Conservation (phyloP, 2,329 filamentous ascomycete species). For the Sphaerulina vaccinii region DNA sequence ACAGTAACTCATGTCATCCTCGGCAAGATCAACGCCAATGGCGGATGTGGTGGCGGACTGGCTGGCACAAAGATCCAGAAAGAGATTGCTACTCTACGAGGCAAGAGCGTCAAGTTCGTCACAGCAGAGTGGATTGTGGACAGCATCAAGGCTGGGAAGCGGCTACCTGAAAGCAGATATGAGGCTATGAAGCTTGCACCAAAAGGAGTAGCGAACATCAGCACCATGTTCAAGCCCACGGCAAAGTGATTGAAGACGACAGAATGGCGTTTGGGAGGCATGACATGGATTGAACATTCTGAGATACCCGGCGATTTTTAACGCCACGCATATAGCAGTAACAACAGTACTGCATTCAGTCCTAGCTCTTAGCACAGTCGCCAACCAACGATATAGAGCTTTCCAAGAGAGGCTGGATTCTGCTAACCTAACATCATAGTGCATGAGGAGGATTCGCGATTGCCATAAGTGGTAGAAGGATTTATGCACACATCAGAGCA, state of each 20-base stretch:
- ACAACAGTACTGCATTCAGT: too few relatives aligned
- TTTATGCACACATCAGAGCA: too few relatives aligned
- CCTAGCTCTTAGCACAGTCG: too few relatives aligned
- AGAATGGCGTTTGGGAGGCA: neutral
- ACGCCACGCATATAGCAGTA: conserved; percentile 12
- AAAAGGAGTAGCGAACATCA: conserved; percentile 64
- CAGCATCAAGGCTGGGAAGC: conserved; percentile 71
- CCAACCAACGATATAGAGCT: too few relatives aligned
- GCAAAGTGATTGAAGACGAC: conserved; percentile 10
- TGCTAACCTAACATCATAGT: too few relatives aligned
- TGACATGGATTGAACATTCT: conserved; percentile 5
- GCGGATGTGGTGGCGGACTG: conserved; percentile 67
- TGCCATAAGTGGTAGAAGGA: too few relatives aligned
- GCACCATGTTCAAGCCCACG: conserved; percentile 35
- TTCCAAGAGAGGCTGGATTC: too few relatives aligned
- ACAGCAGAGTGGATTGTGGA: conserved; percentile 83
- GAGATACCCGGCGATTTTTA: conserved; percentile 17
- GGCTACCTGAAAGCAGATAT: conserved; percentile 73
- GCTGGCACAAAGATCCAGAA: conserved; percentile 76
- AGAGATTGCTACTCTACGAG: conserved; percentile 68
- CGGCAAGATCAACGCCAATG: conserved; percentile 54
- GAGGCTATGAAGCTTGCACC: conserved; percentile 61
- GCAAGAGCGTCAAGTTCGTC: conserved; percentile 74
- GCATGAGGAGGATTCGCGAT: too few relatives aligned
- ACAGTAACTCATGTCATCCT: conserved; percentile 85